These are phyloP conservation scores for Neurospora sublineolata DNA, from an alignment of 495 filamentous ascomycete species.

Conservation along the genomic window DNA sequence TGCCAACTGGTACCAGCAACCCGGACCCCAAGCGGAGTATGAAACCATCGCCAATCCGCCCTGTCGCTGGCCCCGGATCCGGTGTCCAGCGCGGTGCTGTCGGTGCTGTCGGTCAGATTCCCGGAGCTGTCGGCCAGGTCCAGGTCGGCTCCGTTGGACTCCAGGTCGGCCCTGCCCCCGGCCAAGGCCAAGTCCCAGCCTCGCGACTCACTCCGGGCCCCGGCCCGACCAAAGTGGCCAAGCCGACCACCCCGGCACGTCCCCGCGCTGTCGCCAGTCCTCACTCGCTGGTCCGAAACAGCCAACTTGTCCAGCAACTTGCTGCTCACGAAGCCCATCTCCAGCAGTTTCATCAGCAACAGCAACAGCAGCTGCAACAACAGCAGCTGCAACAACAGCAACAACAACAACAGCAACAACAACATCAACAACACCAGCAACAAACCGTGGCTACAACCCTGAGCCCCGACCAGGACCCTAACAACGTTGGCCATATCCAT, in stretches of 20 bases:
- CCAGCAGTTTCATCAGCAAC: not conserved
- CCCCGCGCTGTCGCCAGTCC: conserved; percentile 16
- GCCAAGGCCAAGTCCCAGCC: conserved; percentile 4
- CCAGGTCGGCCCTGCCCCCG: not conserved
- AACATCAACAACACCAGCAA: not conserved
- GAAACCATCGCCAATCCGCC: conserved; percentile 17
- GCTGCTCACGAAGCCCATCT: not conserved
- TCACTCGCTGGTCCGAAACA: not conserved
- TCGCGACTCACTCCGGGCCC: conserved; percentile 25
- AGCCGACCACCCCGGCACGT: conserved; percentile 22
- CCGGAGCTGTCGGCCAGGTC: not conserved
- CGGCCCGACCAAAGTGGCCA: conserved; percentile 33
- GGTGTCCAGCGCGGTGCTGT: not conserved
- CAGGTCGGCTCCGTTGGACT: not conserved
- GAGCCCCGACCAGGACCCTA: not conserved
- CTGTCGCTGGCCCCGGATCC: not conserved
- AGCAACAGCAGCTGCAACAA: not conserved
- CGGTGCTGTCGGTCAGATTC: not conserved
- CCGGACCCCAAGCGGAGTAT: conserved; percentile 6
- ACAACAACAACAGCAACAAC: not conserved
- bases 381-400: conserved; percentile 1
- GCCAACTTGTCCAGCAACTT: conserved; percentile 7
- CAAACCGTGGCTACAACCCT: conserved; percentile 7
- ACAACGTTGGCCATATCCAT: conserved; percentile 7
- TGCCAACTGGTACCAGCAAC: not conserved